phyloP scores from a whole-genome alignment of 2,329 filamentous ascomycete genomes.

The Blastomyces emzantsi region DNA sequence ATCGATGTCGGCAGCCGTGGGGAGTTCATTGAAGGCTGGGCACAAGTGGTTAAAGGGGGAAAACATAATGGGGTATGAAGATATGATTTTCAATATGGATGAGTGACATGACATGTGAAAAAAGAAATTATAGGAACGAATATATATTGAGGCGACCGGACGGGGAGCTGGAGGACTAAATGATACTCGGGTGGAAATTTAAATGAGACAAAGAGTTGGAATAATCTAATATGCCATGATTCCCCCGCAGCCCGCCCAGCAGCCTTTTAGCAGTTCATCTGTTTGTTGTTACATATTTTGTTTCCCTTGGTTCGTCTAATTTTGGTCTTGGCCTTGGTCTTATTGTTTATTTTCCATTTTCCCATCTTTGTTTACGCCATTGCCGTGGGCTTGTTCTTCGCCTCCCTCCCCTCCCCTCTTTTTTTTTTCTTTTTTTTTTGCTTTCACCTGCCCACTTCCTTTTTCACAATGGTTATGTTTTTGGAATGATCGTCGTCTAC shows the following conservation, averaged over 20 bases:
- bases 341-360: neutral
- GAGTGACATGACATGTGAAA: neutral
- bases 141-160: neutral
- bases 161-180: neutral
- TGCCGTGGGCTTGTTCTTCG: neutral
- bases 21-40: slow-evolving; percentile 92
- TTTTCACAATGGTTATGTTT: neutral
- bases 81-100: neutral
- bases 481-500: neutral
- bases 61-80: slow-evolving; percentile 40
- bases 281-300: neutral
- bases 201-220: neutral
- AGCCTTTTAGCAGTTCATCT: neutral
- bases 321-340: neutral
- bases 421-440: no score
- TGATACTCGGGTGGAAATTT: neutral
- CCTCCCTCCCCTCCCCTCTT: neutral
- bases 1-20: slow-evolving; percentile 72
- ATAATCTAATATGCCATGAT: neutral
- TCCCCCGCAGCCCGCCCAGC: neutral
- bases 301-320: neutral
- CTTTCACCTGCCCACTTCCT: neutral
- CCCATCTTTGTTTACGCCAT: no score
- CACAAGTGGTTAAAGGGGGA: slow-evolving; percentile 69
- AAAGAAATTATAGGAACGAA: slow-evolving; percentile 1